Evolutionary conservation across 345 rosid genomes (phyloP), one percentile per base, ranked within the genome.

Genomic region (Triadica sebifera): DNA sequence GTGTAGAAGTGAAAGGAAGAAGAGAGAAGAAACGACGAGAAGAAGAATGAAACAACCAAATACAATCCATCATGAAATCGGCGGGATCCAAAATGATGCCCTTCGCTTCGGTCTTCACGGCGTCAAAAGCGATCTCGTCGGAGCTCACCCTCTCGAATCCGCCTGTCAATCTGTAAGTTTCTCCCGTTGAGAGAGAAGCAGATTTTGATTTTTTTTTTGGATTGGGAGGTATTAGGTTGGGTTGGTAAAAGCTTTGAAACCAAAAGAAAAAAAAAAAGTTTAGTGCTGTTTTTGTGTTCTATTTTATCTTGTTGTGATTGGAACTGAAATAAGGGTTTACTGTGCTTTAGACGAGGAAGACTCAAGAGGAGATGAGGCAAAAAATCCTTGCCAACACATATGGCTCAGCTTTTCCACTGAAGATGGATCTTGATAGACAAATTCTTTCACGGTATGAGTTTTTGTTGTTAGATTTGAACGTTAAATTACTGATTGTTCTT

Each of bases 381-480:
- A 89, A 53, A 66, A 53, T 86, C 20, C 84, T 93, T 73, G 86
- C 84, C 1, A 86, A 82, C 74, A 88, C 89, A 8, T 96, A 90
- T 63, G 99, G 99, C 7, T 51, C 89, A 12, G 93, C 99, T 4
- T 85, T 96, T 53, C 92, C 97, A 1, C 58, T 96, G 80, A 93
- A 86, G 86, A 91, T 93, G 98, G 95, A 91, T 74, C 84, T 96
- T 71, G 97, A 96, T 50, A 86, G 86, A 82, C 97, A 93, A 75
- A 88, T 91, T 69, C 93, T 95, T 68, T 87, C 93, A 17, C 78
- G 97, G 99, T 95, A 87, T 55, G 79, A 12, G 9, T 71, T 24
- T 51, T 55, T 20, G 6, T 41, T 50, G 68, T 10, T 74, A 51
- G 17, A 69, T 20, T 41, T 56, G 60, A 25, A 55, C 17, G 41